Evolutionary conservation across 148 eudicot species (phyloP).

Genomic region (Vaccinium myrtillus): DNA sequence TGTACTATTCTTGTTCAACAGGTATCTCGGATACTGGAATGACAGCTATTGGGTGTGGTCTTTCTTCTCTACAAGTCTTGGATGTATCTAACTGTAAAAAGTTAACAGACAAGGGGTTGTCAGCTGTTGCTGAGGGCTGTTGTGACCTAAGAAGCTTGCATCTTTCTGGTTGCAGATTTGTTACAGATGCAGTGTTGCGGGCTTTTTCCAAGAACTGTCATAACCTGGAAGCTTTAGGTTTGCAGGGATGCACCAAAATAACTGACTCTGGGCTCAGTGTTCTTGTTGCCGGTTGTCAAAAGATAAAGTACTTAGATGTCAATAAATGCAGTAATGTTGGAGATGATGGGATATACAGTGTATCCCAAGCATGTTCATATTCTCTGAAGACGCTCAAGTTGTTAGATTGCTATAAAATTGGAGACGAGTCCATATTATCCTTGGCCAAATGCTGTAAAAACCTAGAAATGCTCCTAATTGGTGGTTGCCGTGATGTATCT

Average conservation of each 20-base stretch:
- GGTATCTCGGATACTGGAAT: constrained; percentile 85
- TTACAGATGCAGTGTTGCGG: constrained; percentile 54
- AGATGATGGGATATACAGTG: constrained; percentile 56
- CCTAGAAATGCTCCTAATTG: constrained; percentile 77
- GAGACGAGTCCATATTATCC: constrained; percentile 61
- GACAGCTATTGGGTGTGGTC: constrained; percentile 58
- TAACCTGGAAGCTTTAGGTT: constrained; percentile 60
- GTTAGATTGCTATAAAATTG: constrained; percentile 73
- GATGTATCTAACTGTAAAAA: constrained; percentile 87
- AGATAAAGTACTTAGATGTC: constrained; percentile 56
- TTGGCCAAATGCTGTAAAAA: constrained; percentile 63
- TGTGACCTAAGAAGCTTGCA: constrained; percentile 66
- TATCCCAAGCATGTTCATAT: constrained; percentile 62
- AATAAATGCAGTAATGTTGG: constrained; percentile 86
- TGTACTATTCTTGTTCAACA: constrained; percentile 32
- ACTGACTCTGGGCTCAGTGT: constrained; percentile 66
- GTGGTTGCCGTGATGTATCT: constrained; percentile 76
- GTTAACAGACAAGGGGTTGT: constrained; percentile 72
- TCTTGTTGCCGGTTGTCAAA: constrained; percentile 69
- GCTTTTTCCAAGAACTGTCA: constrained; percentile 64
- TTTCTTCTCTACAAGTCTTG: constrained; percentile 60
- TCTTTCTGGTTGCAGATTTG: constrained; percentile 72
- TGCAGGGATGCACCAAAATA: constrained; percentile 72
- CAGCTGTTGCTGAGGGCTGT: constrained; percentile 76
- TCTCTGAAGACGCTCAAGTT: constrained; percentile 65